phyloP scores from a whole-genome alignment of 495 filamentous ascomycete species.

The Neurospora tetraspora region DNA sequence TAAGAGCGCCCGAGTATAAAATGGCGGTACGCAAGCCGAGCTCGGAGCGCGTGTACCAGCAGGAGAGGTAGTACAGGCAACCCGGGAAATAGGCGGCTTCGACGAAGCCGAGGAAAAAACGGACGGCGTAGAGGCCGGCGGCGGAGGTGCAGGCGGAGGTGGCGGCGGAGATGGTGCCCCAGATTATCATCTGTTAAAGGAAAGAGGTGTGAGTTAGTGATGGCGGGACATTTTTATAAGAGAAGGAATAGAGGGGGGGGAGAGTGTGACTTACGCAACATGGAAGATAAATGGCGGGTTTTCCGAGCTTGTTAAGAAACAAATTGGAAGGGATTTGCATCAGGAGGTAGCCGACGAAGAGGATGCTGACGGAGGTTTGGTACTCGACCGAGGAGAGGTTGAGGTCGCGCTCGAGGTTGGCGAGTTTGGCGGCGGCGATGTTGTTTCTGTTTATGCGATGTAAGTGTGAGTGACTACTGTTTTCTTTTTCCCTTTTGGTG shows the following conservation, averaged over 20 bases:
- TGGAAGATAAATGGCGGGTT: conserved; percentile 56
- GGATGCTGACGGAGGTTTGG: conserved; percentile 55
- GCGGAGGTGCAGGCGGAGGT: conserved; percentile 53
- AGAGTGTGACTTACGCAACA: conserved; percentile 27
- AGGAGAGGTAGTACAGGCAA: conserved; percentile 45
- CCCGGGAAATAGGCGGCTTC: conserved; percentile 43
- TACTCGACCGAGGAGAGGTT: conserved; percentile 34
- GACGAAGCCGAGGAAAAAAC: conserved; percentile 63
- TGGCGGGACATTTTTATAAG: background rate
- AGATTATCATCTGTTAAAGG: conserved; percentile 48
- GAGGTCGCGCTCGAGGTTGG: conserved; percentile 38
- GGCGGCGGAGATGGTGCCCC: conserved; percentile 60
- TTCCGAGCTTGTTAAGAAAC: conserved; percentile 46
- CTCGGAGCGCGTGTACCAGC: conserved; percentile 52
- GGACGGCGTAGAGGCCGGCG: conserved; percentile 51
- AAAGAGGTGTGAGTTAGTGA: conserved; percentile 34
- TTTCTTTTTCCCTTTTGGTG: background rate
- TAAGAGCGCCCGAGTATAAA: conserved; percentile 51
- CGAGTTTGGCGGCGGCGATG: conserved; percentile 42
- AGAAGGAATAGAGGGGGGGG: background rate
- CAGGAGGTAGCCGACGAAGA: conserved; percentile 60
- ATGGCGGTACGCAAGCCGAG: conserved; percentile 47
- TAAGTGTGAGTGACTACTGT: background rate
- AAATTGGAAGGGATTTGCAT: conserved; percentile 55
- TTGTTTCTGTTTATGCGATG: conserved; percentile 28